Base-by-base conservation (phyloP, 805 yeast species). In the Sungouiella thailandica region DNA sequence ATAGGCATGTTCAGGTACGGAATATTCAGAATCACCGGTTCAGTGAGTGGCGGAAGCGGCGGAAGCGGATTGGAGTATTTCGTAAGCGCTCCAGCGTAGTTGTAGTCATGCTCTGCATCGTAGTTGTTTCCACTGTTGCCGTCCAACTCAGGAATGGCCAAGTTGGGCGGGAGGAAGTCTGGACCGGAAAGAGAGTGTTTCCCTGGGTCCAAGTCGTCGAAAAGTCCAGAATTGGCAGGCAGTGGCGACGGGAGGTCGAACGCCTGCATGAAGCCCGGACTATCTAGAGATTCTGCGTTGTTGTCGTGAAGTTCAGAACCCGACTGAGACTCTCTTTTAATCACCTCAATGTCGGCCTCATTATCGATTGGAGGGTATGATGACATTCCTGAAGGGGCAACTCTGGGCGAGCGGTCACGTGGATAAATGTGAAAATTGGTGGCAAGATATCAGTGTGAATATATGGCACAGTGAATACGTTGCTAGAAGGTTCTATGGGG, bases 1-100 rank as follows among this genome's bases (percentile, higher is more conserved):
- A 36, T 20, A 5, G 37, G 22, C 11, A 30, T 34, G 17, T 36
- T 35, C 17, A 31, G 43, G 8, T 35, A 22, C 17, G 36, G 39
- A 6, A 39, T 25, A 13, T 20, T 14, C 9, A 42, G 41, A 3
- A 47, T 40, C n/a, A 43, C 50, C 5, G 45, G 43, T 28, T 47
- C 52, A 4, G 44, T 34, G 2, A 45, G 45, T n/a, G 40, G 43
- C 14, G 42, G 44, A 13, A 41, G 45, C 14, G 50, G 52, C 15
- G 44, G 42, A 16, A 43, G 43, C 17, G 22, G 32, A 17, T 34
- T 34, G 23, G 29, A 30, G 4, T 38, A 12, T 19, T 37, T 34
- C 4, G 50, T 42, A 12, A 46, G 31, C 2, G 50, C 42, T 4
- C 45, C 39, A 7, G n/a, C 16, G 17, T 3, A 12, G 3, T 17